Evolutionary conservation across 805 yeast species (phyloP).

Genomic region (Kodamaea laetipori): DNA sequence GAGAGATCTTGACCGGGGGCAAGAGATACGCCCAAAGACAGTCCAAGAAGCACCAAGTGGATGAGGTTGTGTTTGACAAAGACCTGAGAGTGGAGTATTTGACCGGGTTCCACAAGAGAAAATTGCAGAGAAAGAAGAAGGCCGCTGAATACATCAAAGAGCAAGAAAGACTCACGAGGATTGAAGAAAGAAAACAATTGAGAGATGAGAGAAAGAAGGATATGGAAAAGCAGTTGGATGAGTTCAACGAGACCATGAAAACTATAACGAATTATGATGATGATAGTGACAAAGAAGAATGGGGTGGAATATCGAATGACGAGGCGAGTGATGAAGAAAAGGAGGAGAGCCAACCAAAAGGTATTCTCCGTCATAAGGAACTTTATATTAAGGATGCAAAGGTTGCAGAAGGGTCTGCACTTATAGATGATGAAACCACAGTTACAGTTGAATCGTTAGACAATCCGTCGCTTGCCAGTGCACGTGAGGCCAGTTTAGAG

Average conservation of each 20-base stretch:
- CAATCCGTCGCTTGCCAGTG: conserved; percentile 42
- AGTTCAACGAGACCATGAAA: conserved; percentile 50
- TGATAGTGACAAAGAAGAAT: conserved; percentile 11
- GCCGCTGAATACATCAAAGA: conserved; percentile 79
- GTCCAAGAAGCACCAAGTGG: conserved; percentile 66
- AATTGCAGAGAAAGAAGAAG: conserved; percentile 81
- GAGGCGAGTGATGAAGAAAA: conserved; percentile 14
- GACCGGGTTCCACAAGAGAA: conserved; percentile 95
- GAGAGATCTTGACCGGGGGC: conserved; percentile 89
- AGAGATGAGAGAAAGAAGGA: conserved; percentile 72
- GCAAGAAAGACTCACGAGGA: conserved; percentile 67
- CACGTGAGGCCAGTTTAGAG: conserved; percentile 38
- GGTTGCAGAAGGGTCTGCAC: conserved; percentile 28
- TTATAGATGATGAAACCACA: conserved; percentile 48
- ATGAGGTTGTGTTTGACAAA: conserved; percentile 82
- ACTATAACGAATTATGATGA: conserved; percentile 23
- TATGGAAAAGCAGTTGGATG: conserved; percentile 62
- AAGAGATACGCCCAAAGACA: conserved; percentile 73
- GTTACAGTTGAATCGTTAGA: conserved; percentile 60
- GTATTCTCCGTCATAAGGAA: conserved; percentile 25
- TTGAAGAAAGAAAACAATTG: conserved; percentile 72
- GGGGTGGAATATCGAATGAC: conserved; percentile 8
- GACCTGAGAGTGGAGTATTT: conserved; percentile 78
- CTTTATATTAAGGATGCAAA: conserved; percentile 32
- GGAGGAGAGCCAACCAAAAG: conserved; percentile 9